phyloP scores from a whole-genome alignment of 495 filamentous ascomycete species.

The Margaritispora aquatica region DNA sequence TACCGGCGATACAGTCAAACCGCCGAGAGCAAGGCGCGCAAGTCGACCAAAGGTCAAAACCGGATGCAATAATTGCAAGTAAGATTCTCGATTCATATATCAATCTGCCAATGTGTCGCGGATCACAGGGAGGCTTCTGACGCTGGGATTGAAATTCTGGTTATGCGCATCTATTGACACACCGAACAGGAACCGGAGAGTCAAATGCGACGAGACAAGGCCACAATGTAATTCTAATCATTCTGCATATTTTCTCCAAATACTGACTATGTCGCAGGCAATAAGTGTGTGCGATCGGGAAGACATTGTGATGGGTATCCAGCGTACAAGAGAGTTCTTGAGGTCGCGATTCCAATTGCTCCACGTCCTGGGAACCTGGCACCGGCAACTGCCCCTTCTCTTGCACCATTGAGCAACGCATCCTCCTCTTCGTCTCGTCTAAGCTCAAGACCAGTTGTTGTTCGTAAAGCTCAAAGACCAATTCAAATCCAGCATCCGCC shows the following conservation, averaged over 20 bases:
- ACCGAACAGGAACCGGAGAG: conserved; percentile 46
- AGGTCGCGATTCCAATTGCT: conserved; percentile 17
- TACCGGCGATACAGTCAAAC: background rate
- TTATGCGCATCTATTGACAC: conserved; percentile 10
- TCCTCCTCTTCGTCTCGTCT: conserved; percentile 4
- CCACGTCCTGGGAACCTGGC: conserved; percentile 9
- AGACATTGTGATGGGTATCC: conserved; percentile 46
- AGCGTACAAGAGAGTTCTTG: conserved; percentile 28
- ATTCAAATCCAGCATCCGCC: conserved; percentile 12
- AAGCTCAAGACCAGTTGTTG: conserved; percentile 1
- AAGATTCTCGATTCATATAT: conserved; percentile 25
- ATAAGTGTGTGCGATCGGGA: conserved; percentile 46
- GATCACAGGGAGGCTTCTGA: background rate
- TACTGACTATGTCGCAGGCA: background rate
- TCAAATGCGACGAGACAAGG: conserved; percentile 63
- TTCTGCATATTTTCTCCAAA: background rate
- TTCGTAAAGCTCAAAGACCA: background rate
- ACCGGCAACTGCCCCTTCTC: conserved; percentile 1
- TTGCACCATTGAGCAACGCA: background rate
- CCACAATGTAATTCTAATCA: conserved; percentile 38
- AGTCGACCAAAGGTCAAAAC: conserved; percentile 32
- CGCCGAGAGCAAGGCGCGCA: conserved; percentile 15
- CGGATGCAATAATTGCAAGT: conserved; percentile 54
- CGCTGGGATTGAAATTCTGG: background rate
- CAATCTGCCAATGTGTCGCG: background rate